Percentiles rank a stretch among this genome's conserved stretches.
Conservation (phyloP, 352 stramenopile genomes). For the Phytophthora megakarya region DNA sequence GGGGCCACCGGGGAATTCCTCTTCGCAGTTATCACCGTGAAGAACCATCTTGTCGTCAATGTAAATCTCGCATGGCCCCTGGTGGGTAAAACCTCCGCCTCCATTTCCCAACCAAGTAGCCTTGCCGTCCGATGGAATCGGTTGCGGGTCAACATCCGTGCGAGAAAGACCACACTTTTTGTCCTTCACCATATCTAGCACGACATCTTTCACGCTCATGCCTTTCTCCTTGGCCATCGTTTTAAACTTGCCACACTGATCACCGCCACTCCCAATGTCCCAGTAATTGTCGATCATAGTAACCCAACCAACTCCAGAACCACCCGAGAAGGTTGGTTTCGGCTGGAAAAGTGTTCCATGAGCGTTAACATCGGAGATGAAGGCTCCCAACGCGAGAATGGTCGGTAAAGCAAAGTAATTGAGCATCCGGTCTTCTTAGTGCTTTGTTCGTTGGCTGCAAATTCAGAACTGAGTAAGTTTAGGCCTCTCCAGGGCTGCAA, state of each 20-base stretch:
- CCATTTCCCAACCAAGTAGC: constrained; percentile 34
- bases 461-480: too few relatives aligned
- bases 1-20: constrained; percentile 30
- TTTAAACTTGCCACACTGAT: constrained; percentile 36
- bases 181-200: constrained; percentile 40
- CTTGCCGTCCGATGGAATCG: constrained; percentile 38
- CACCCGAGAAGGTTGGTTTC: constrained; percentile 15
- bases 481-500: too few relatives aligned
- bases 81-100: constrained; percentile 38
- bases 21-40: constrained; percentile 45
- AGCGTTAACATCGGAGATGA: constrained; percentile 11
- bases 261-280: constrained; percentile 31
- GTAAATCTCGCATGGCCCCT: constrained; percentile 51
- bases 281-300: constrained; percentile 36
- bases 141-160: constrained; percentile 32
- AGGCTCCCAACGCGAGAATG: too few relatives aligned
- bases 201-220: constrained; percentile 38
- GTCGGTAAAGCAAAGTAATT: too few relatives aligned
- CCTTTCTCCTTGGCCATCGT: constrained; percentile 34
- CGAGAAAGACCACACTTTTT: constrained; percentile 41
- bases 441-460: too few relatives aligned
- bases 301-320: constrained; percentile 19
- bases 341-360: constrained; percentile 32
- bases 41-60: constrained; percentile 48
- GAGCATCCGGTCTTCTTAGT: too few relatives aligned